Conservation (phyloP, 176 grass and related monocot genomes). For the Oryza rufipogon region DNA sequence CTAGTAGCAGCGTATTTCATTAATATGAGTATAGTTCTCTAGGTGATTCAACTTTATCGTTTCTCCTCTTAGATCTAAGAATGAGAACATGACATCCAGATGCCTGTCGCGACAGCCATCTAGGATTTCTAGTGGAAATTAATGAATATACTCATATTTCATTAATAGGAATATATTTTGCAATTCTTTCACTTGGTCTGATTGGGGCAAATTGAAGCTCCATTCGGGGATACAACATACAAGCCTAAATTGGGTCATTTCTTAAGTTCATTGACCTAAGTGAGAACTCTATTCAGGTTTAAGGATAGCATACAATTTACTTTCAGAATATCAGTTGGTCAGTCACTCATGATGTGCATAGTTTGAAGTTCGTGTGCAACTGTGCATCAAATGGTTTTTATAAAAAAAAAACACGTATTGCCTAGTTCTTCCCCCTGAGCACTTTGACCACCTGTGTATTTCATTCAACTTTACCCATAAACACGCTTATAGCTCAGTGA, state of each 20-base stretch:
- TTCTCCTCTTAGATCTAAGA: conserved; percentile 19
- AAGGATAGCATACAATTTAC: conserved; percentile 4
- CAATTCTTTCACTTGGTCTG: conserved; percentile 9
- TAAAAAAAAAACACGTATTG: neutral
- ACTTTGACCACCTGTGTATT: conserved; percentile 11
- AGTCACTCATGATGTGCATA: conserved; percentile 18
- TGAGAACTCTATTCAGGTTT: neutral
- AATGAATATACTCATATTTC: too few relatives aligned
- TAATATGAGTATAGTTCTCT: conserved; percentile 9
- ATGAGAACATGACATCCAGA: conserved; percentile 16
- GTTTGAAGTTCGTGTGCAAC: conserved; percentile 7
- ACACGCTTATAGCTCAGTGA: too few relatives aligned
- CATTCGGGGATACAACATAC: neutral
- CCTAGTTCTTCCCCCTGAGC: neutral
- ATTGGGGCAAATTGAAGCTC: neutral
- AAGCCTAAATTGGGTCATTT: neutral
- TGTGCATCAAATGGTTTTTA: conserved; percentile 13
- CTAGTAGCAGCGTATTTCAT: conserved; percentile 14
- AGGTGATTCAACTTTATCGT: neutral
- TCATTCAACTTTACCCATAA: neutral
- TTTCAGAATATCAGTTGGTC: neutral
- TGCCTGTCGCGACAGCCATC: neutral
- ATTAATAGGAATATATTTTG: neutral
- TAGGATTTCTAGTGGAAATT: too few relatives aligned
- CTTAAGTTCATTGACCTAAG: conserved; percentile 16